These are phyloP conservation scores for Phytophthora cactorum DNA, from an alignment of 352 stramenopile genomes.

Conservation along the genomic window DNA sequence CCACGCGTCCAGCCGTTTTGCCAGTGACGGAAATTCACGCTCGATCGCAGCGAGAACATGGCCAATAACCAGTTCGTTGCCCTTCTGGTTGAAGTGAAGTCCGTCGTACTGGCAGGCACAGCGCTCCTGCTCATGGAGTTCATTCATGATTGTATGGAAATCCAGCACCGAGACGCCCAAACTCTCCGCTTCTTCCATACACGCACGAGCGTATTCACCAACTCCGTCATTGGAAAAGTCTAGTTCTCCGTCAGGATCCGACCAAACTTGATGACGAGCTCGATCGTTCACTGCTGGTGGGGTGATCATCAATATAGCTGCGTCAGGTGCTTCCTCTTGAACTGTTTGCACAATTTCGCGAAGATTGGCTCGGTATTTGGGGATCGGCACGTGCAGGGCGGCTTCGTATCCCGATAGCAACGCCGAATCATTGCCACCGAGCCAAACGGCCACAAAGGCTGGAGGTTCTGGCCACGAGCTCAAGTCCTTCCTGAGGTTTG, in stretches of 20 bases:
- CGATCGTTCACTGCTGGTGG: conserved; percentile 38
- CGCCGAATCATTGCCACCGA: conserved; percentile 71
- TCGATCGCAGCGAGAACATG: conserved; percentile 30
- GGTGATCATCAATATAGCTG: conserved; percentile 37
- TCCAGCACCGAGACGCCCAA: conserved; percentile 25
- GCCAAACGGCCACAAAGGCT: conserved; percentile 53
- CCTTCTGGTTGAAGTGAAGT: conserved; percentile 40
- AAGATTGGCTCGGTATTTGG: conserved; percentile 51
- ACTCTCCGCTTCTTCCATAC: conserved; percentile 24
- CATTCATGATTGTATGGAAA: conserved; percentile 35
- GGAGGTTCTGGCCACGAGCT: conserved; percentile 26
- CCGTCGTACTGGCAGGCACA: conserved; percentile 35
- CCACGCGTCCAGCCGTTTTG: conserved; percentile 28
- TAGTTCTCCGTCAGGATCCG: conserved; percentile 22
- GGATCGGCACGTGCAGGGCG: conserved; percentile 52
- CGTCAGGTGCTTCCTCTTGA: conserved; percentile 25
- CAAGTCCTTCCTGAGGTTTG: conserved; percentile 37
- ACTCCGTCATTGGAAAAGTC: conserved; percentile 42
- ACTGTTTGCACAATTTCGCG: conserved; percentile 38
- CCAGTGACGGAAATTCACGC: conserved; percentile 30
- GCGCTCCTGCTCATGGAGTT: conserved; percentile 23
- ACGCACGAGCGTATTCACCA: conserved; percentile 33
- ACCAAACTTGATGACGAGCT: conserved; percentile 17
- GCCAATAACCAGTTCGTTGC: conserved; percentile 35
- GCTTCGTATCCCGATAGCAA: conserved; percentile 36